These are phyloP conservation scores for Arthrobotrys sinensis DNA, from an alignment of 2,329 filamentous ascomycete genomes.

Conservation along the genomic window DNA sequence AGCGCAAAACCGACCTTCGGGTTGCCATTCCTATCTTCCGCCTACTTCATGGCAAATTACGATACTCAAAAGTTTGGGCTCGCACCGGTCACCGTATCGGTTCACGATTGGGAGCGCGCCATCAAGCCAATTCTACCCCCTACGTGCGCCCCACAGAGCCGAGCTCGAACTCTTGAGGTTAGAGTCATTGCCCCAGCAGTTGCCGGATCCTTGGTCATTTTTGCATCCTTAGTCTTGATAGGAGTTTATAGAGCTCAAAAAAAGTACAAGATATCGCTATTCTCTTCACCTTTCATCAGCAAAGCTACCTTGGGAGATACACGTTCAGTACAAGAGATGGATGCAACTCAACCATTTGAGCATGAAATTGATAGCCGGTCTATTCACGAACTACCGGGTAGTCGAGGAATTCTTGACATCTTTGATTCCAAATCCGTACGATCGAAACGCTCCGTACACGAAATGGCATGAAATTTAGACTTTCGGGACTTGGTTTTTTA, in stretches of 20 bases:
- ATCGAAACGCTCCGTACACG: not conserved
- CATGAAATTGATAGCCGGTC: not conserved
- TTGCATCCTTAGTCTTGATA: not conserved
- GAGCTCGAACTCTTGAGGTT: not conserved
- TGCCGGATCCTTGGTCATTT: not conserved
- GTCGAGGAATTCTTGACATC: not conserved
- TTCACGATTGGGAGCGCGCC: not conserved
- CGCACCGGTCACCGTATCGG: not conserved
- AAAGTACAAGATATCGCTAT: not conserved
- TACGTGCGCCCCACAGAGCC: not conserved
- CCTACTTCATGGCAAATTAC: conserved; percentile 16
- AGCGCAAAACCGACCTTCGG: conserved; percentile 1
- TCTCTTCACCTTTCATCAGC: not conserved
- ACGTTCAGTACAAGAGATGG: not conserved
- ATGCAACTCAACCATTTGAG: not conserved
- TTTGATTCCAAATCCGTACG: not conserved
- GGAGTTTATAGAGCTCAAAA: not conserved
- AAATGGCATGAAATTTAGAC: not conserved
- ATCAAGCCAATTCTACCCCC: not conserved
- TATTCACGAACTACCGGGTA: not conserved
- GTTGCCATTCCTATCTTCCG: conserved; percentile 24
- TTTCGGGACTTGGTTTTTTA: not conserved
- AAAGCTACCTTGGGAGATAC: not conserved
- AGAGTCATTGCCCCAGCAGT: not conserved
- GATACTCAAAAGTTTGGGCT: conserved; percentile 10